phyloP scores from a whole-genome alignment of 108 stramenopile genomes.

The Skeletonema menzelii region DNA sequence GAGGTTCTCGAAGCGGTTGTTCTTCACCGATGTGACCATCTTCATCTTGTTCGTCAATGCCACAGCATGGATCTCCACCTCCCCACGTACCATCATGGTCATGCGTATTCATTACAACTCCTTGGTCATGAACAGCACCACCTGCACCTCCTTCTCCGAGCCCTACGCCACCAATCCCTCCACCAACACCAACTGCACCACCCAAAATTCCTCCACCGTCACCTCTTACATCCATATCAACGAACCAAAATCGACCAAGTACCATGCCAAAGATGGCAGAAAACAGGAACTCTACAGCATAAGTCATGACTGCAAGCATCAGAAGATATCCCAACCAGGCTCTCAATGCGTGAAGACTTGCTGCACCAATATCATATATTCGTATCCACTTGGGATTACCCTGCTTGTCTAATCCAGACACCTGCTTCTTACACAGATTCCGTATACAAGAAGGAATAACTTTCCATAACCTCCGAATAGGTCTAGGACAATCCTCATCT shows the following conservation, averaged over 20 bases:
- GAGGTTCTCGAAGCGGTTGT: neutral
- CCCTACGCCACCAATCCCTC: neutral
- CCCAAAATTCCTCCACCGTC: neutral
- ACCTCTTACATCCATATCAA: constrained; percentile 14
- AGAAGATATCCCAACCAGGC: constrained; percentile 31
- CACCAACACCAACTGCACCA: neutral
- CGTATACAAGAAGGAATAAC: constrained; percentile 5
- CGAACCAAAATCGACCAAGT: constrained; percentile 26
- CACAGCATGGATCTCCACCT: constrained; percentile 41
- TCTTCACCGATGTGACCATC: constrained; percentile 13
- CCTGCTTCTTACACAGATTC: neutral
- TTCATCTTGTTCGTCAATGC: constrained; percentile 31
- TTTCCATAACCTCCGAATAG: constrained; percentile 9
- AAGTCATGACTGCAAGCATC: constrained; percentile 45
- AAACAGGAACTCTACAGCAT: constrained; percentile 34
- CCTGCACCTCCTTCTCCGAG: constrained; percentile 2
- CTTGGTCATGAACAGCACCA: neutral
- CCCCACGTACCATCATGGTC: constrained; percentile 22
- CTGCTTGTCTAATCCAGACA: neutral
- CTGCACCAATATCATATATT: constrained; percentile 24
- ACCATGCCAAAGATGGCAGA: constrained; percentile 32
- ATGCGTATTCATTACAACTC: neutral
- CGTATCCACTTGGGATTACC: neutral
- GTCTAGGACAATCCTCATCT: constrained; percentile 3
- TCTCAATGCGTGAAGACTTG: constrained; percentile 23